Evolutionary conservation across 177 flowering plant species (phyloP), one percentile per base, ranked within the genome.

Genomic region (Tripterygium wilfordii): DNA sequence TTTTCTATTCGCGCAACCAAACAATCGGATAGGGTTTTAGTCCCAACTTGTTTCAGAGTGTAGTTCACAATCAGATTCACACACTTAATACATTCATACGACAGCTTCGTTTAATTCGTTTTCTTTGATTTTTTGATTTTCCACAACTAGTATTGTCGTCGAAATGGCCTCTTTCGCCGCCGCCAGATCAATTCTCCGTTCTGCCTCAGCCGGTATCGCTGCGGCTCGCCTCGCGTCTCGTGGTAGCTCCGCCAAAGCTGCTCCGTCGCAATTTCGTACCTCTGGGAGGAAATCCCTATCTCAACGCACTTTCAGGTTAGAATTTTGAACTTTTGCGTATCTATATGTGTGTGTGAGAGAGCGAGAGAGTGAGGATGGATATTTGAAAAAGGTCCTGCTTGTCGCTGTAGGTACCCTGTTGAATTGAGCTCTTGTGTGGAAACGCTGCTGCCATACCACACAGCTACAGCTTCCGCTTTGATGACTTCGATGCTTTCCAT

Each of bases 401-500:
- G n/a, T n/a, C n/a, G n/a, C n/a, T n/a, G n/a, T n/a, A 78, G 92
- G 72, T 51, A 54, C 36, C 87, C 85, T 0, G 82, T 57, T 22
- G 78, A 78, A 66, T 13, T 74, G 82, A 78, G 95, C 58, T 72
- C 56, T 47, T 76, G 78, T 36, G 49, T 74, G 55, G 88, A 76
- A 50, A 63, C 96, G 16, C 54, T 86, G 81, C 44, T 76, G 72
- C 88, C 96, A 16, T 70, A 49, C 45, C 83, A 77, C 65, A 59
- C 75, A 1, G 79, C 65, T 0, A 77, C 79, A 15, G 72, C 79
- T 29, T 74, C 83, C 16, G 75, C 83, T 4, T 65, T 77, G 75
- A 67, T 74, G 83, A 77, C 75, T 54, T 77, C 83, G 19, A 69
- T 74, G 91, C 88, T 86, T 19, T 68, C 84, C 6, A 61, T 77